A percentile compares a stretch with the other conserved stretches of the same genome.
Evolutionary conservation across 306 rosid genomes (phyloP).

Genomic region (Lotus japonicus): DNA sequence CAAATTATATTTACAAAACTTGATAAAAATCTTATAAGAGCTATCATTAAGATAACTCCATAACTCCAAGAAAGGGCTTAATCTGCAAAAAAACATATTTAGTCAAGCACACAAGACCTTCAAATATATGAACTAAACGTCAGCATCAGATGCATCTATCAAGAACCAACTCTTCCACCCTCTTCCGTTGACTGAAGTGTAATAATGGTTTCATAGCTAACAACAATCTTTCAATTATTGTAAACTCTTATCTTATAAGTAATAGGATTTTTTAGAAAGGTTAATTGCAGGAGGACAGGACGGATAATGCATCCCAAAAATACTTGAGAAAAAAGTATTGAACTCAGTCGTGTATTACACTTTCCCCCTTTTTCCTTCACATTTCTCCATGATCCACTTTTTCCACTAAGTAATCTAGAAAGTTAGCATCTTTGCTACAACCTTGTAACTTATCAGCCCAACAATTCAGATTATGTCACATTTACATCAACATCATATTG

Average conservation of each 20-base stretch:
- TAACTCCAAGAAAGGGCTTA: background rate
- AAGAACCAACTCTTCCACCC: background rate
- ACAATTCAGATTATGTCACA: too few relatives aligned
- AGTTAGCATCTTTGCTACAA: background rate
- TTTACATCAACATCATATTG: background rate
- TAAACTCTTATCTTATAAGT: background rate
- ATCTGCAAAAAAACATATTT: background rate
- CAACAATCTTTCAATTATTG: background rate
- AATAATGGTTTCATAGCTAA: background rate
- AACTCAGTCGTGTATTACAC: too few relatives aligned
- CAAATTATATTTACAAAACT: slow-evolving; percentile 12
- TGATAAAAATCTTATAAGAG: background rate
- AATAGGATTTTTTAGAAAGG: background rate
- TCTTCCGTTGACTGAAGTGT: background rate
- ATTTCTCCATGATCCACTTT: background rate
- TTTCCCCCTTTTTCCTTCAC: background rate
- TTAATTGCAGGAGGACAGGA: background rate
- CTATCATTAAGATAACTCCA: background rate
- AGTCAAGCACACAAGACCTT: background rate
- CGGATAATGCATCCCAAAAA: too few relatives aligned
- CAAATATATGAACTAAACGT: background rate
- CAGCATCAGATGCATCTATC: background rate
- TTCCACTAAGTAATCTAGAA: background rate
- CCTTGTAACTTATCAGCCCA: too few relatives aligned
- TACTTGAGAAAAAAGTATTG: too few relatives aligned